phyloP scores from a whole-genome alignment of 192 early-diverging fungal genomes.

The Mortierella claussenii region DNA sequence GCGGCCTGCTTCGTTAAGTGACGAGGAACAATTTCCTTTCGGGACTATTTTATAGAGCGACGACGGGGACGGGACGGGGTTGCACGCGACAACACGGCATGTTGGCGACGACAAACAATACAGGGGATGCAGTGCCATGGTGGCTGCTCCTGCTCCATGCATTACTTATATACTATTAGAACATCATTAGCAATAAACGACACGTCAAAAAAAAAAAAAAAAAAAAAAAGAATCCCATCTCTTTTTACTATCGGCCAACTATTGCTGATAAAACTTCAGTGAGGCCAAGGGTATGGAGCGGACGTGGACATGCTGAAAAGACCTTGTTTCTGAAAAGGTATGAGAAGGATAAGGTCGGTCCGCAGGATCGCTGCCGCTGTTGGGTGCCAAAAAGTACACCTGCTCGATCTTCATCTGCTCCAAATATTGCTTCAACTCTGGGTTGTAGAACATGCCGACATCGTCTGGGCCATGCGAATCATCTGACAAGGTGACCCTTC shows the following conservation, averaged over 20 bases:
- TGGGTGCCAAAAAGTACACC: constrained; percentile 61
- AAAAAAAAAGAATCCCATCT: neutral
- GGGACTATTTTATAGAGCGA: too few relatives aligned
- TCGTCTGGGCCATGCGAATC: constrained; percentile 93
- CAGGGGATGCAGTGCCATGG: neutral
- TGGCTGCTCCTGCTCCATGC: neutral
- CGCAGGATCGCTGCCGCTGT: neutral
- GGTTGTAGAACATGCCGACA: constrained; percentile 88
- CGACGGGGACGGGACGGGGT: too few relatives aligned
- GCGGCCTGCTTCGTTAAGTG: constrained; percentile 66
- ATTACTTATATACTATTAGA: constrained; percentile 1
- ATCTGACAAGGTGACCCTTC: constrained; percentile 88
- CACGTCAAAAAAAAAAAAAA: neutral
- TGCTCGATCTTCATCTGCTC: constrained; percentile 66
- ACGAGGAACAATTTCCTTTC: neutral
- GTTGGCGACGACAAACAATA: too few relatives aligned
- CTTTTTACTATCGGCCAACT: neutral
- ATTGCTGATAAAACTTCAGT: constrained; percentile 4
- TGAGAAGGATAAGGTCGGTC: constrained; percentile 7
- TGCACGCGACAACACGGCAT: too few relatives aligned
- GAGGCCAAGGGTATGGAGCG: constrained; percentile 12
- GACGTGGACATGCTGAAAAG: constrained; percentile 42
- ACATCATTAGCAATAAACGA: neutral
- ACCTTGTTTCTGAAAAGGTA: constrained; percentile 8
- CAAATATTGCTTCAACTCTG: constrained; percentile 75